These are phyloP conservation scores for Psilocybe tampanensis DNA, from an alignment of 768 basidiomycete species.

Conservation along the genomic window DNA sequence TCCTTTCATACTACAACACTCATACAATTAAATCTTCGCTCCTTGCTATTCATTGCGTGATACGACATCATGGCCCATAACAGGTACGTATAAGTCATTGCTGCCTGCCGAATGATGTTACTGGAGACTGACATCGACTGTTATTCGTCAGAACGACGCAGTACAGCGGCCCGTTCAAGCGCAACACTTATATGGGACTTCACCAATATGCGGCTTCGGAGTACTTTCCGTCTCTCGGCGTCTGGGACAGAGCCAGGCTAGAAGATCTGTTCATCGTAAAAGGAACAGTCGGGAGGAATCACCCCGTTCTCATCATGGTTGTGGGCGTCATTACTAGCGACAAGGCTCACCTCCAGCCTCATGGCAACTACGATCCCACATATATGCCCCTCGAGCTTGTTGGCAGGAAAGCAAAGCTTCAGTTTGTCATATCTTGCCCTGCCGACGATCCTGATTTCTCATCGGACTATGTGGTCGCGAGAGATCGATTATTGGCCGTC, in stretches of 20 bases:
- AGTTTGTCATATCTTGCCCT: background rate
- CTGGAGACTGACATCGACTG: background rate
- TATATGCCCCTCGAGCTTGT: background rate
- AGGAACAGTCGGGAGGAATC: background rate
- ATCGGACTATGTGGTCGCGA: background rate
- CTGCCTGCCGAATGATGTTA: no score
- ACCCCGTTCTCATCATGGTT: background rate
- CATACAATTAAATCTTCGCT: no score
- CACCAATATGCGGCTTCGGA: conserved; percentile 6
- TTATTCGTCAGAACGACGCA: background rate
- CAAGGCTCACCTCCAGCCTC: background rate
- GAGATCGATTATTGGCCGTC: background rate
- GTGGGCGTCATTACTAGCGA: background rate
- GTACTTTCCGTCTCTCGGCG: background rate
- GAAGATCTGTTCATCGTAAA: background rate
- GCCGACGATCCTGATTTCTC: background rate
- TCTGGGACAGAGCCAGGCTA: background rate
- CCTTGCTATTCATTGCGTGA: background rate
- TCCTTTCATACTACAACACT: no score
- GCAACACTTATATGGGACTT: conserved; percentile 14
- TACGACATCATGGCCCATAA: background rate
- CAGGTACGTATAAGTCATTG: no score
- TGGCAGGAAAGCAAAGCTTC: background rate
- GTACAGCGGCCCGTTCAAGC: background rate
- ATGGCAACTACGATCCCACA: background rate